Evolutionary conservation across 2,329 filamentous ascomycete genomes (phyloP).

Genomic region (Verticillium klebahnii): DNA sequence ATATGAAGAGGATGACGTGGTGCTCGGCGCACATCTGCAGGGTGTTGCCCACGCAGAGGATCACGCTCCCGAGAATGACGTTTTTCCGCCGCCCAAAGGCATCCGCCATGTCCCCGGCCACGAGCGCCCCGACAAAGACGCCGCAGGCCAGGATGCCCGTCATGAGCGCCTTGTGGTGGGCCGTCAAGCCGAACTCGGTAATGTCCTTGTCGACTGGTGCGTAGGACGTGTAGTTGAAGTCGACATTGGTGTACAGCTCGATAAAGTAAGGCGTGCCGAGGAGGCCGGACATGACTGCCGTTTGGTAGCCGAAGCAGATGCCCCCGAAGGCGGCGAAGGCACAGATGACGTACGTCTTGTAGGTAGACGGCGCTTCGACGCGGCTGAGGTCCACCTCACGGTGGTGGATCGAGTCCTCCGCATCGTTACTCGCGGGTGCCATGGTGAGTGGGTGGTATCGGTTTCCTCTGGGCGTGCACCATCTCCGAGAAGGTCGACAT

Average conservation of each 20-base stretch:
- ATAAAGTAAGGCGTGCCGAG: conserved; percentile 33
- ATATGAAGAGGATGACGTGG: conserved; percentile 50
- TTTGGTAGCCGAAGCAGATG: conserved; percentile 58
- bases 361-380: conserved; percentile 52
- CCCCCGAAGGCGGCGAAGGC: conserved; percentile 57
- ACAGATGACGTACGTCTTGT: conserved; percentile 57
- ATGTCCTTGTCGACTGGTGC: conserved; percentile 16
- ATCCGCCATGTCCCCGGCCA: conserved; percentile 63
- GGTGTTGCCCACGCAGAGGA: conserved; percentile 56
- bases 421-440: background rate
- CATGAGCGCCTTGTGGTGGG: conserved; percentile 39
- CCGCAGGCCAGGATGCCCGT: conserved; percentile 61
- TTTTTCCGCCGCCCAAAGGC: conserved; percentile 56
- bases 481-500: background rate
- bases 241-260: conserved; percentile 30
- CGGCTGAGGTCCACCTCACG: background rate
- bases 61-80: conserved; percentile 53
- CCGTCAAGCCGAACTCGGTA: conserved; percentile 14
- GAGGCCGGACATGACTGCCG: conserved; percentile 51
- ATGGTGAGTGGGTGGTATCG: background rate
- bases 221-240: conserved; percentile 19
- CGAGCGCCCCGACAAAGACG: conserved; percentile 61
- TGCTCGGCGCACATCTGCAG: conserved; percentile 52
- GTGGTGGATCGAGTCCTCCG: background rate
- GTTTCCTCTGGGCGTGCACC: background rate